phyloP scores from a whole-genome alignment of 139 green algal genomes.

The Yamagishiella unicocca region DNA sequence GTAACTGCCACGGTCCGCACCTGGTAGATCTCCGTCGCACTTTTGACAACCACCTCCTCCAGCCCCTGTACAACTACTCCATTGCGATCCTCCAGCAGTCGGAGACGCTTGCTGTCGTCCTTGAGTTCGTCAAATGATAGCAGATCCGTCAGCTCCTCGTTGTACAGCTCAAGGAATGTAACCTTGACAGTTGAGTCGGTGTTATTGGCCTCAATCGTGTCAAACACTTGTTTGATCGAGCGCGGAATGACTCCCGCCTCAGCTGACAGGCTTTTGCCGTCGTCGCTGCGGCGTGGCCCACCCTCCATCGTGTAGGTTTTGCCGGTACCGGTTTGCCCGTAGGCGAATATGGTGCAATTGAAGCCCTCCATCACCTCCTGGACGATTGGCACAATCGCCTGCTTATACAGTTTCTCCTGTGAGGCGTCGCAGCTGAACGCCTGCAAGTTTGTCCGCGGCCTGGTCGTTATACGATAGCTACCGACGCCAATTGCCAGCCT shows the following conservation, averaged over 20 bases:
- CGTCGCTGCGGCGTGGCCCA: constrained; percentile 71
- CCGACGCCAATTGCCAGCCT: no score
- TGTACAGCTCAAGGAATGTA: constrained; percentile 99
- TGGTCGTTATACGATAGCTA: no score
- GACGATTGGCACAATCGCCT: constrained; percentile 92
- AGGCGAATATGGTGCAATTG: constrained; percentile 83
- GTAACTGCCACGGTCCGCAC: constrained; percentile 55
- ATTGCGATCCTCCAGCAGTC: constrained; percentile 86
- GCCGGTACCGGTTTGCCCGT: constrained; percentile 96
- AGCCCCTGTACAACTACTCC: constrained; percentile 90
- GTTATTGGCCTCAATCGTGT: constrained; percentile 82
- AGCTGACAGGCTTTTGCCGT: constrained; percentile 69
- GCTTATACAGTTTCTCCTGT: constrained; percentile 91
- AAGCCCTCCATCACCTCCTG: constrained; percentile 94
- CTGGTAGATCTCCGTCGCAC: constrained; percentile 87
- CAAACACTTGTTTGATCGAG: constrained; percentile 96
- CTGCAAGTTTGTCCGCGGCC: no score
- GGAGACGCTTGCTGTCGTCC: constrained; percentile 68
- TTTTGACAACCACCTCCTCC: constrained; percentile 95
- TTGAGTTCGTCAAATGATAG: constrained; percentile 68
- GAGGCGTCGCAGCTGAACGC: constrained; percentile 88
- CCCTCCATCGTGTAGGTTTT: constrained; percentile 99
- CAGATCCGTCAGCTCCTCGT: constrained; percentile 99
- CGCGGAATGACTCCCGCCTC: constrained; percentile 96
- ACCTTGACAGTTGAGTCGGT: constrained; percentile 83